Base-by-base conservation (phyloP, 805 yeast species). In the Ogataea thermomethanolica region DNA sequence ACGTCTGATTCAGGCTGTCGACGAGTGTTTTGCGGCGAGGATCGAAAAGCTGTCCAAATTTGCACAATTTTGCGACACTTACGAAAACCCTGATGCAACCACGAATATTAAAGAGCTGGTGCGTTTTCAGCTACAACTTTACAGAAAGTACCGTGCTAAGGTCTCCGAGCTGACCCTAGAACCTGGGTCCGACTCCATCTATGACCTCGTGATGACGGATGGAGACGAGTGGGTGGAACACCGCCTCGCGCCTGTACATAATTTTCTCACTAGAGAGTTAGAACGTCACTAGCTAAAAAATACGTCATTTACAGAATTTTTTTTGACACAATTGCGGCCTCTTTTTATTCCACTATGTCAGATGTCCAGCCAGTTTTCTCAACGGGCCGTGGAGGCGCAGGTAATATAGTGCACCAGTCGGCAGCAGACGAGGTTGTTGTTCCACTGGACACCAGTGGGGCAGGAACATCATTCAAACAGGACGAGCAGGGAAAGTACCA, bases 341-440 rank as follows among this genome's bases (percentile, higher is more conserved):
- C 21, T 30, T 29, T 15, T 8, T 29, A 29, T 14, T 14, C 25
- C 15, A 25, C 6, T 22, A 50, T 48, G 54, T 37, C 53, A 8
- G 50, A 45, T 8, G 31, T 54, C 21, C 44, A 25, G 15, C 55
- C 58, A 11, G 55, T 51, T n/a, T 55, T 50, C 33, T 54, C 61
- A 2, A 61, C 64, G 2, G 66, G 66, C 11, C 53, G 66, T 35
- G 68, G 68, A 7, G 68, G 68, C 12, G 59, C 59, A 4, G 68
- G 67, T 8, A 64, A 64, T 43, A 48, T 63, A 41, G 58, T 56
- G 11, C 41, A 45, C 41, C 36, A 43, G 25, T 35, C 37, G 24
- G 48, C 46, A 14, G 53, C 59, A 5, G 57, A 55, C 14, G 56
- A 55, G 42, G 49, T 55, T 13, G 47, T 54, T 8, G 39, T 54